Evolutionary conservation across 2,329 filamentous ascomycete species (phyloP).

Genomic region (Podosphaera leucotricha): DNA sequence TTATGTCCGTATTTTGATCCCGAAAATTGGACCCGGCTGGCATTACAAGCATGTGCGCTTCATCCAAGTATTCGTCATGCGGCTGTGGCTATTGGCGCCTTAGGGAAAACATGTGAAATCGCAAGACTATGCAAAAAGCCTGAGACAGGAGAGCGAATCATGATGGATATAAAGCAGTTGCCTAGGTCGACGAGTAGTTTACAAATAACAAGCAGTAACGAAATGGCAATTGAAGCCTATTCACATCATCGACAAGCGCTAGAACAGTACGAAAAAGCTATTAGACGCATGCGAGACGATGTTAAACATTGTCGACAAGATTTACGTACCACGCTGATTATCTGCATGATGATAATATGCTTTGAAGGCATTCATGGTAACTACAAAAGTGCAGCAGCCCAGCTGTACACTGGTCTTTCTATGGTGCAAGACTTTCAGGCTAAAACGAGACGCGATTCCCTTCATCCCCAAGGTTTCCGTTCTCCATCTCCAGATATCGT

Average conservation of each 20-base stretch:
- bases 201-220: not conserved
- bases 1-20: slow-evolving; percentile 11
- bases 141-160: not conserved
- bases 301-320: slow-evolving; percentile 4
- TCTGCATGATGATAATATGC: slow-evolving; percentile 10
- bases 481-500: slow-evolving; percentile 8
- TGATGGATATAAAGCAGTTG: not conserved
- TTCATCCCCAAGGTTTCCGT: slow-evolving; percentile 7
- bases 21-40: slow-evolving; percentile 11
- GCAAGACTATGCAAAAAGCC: slow-evolving; percentile 3
- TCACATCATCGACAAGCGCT: slow-evolving; percentile 7
- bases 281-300: slow-evolving; percentile 6
- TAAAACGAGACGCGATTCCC: slow-evolving; percentile 6
- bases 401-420: slow-evolving; percentile 6
- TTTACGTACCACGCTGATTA: slow-evolving; percentile 7
- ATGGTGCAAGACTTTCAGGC: slow-evolving; percentile 13
- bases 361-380: slow-evolving; percentile 10
- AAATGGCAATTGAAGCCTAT: not conserved
- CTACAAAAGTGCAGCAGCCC: slow-evolving; percentile 6
- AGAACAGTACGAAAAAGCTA: slow-evolving; percentile 6
- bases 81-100: slow-evolving; percentile 12
- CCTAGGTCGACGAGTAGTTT: not conserved
- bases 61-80: slow-evolving; percentile 13
- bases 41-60: slow-evolving; percentile 10
- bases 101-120: slow-evolving; percentile 7